Evolutionary conservation across 169 alveolate genomes (phyloP), one percentile per base, ranked within the genome.

Genomic region (Cryptosporidium muris): DNA sequence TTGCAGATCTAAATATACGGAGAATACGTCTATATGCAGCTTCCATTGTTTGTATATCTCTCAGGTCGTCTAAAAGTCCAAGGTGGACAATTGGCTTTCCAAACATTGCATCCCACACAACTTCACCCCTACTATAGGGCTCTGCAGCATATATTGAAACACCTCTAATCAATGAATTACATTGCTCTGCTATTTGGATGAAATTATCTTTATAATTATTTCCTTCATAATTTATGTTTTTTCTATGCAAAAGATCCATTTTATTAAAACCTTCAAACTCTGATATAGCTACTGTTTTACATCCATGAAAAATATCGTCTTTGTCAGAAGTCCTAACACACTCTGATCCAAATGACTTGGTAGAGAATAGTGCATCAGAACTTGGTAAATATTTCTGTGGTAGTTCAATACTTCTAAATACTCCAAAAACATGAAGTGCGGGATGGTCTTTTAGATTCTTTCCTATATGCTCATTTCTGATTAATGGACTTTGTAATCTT

Each of bases 181-280:
- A 67, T 38, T 67, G 66, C 12, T 56, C 63, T 5, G 38, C 12
- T 25, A 60, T 60, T 25, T 25, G 25, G 0, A 25, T 25, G 0
- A 25, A 25, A 36, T 60, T 4, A 12, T 53, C 51, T 9, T 64
- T 64, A 36, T 64, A 25, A 5, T 40, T 34, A 4, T 9, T 1
- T n/a, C 25, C 40, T 43, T 12, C 25, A 4, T 48, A 40, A 37
- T 9, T 65, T 9, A 47, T 51, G 34, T 65, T 49, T 5, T 14
- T 65, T 11, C 64, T 6, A 1, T 34, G 40, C 11, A 34, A 3
- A 6, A 34, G 48, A 1, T 36, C 16, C n/a, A 11, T 16, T 2
- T 60, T 16, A 64, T 64, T 64, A 56, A 67, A 67, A 34, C 82
- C 82, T 53, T 67, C 82, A 9, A 67, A 67, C 14, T 67, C 82